Conservation (phyloP, 1,139 yeast genomes). For the Yamadazyma mexicana region DNA sequence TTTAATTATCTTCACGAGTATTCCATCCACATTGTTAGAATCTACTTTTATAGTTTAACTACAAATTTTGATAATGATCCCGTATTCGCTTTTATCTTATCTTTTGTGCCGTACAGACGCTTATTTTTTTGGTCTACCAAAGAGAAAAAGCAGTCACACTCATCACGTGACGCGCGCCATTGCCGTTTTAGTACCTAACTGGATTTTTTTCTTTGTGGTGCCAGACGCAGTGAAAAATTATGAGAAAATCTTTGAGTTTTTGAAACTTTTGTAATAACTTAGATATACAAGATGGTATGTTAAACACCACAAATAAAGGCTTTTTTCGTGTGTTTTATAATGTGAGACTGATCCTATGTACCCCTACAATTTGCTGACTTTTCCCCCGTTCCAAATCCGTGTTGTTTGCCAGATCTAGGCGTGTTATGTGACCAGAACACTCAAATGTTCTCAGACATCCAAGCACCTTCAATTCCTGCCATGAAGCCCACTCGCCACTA, state of each 20-base stretch:
- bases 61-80: slow-evolving; percentile 2
- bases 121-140: too few species aligned
- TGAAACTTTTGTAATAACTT: neutral
- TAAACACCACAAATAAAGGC: neutral
- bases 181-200: neutral
- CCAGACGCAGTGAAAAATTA: slow-evolving; percentile 4
- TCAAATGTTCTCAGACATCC: too few species aligned
- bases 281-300: slow-evolving; percentile 12
- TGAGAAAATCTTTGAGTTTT: slow-evolving; percentile 2
- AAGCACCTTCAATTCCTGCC: too few species aligned
- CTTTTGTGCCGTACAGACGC: too few species aligned
- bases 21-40: slow-evolving; percentile 1
- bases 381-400: neutral
- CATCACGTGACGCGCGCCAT: slow-evolving; percentile 3
- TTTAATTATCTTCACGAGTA: slow-evolving; percentile 1
- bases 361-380: neutral
- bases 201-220: neutral
- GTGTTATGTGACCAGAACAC: too few species aligned
- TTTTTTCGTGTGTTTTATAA: too few species aligned
- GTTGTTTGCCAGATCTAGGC: neutral
- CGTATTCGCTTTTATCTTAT: neutral
- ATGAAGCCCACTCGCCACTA: too few species aligned
- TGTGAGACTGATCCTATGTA: neutral
- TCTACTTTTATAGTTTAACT: slow-evolving; percentile 4
- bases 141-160: slow-evolving; percentile 6